These are phyloP conservation scores for Scheffersomyces parashehatae DNA, from an alignment of 1,139 yeast species.

Conservation along the genomic window DNA sequence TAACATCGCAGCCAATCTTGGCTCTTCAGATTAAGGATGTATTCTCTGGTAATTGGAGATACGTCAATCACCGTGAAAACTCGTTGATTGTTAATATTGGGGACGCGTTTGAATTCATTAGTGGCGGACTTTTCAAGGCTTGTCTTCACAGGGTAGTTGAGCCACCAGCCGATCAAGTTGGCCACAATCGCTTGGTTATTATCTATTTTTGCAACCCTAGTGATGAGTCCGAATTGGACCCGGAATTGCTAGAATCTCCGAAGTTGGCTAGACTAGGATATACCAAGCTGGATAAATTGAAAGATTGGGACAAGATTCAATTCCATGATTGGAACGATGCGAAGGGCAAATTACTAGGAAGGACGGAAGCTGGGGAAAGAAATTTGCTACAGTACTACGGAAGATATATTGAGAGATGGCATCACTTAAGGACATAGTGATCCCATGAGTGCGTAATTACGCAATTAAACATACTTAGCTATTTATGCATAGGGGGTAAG, in stretches of 20 bases:
- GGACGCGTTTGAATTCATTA: conserved; percentile 48
- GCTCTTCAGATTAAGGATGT: conserved; percentile 51
- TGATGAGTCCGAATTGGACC: conserved; percentile 33
- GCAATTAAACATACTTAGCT: too few species aligned
- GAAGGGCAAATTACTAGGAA: conserved; percentile 43
- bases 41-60: conserved; percentile 48
- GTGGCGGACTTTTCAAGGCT: conserved; percentile 51
- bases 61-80: conserved; percentile 45
- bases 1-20: conserved; percentile 50
- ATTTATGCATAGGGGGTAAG: too few species aligned
- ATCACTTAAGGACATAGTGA: conserved; percentile 14
- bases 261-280: conserved; percentile 33
- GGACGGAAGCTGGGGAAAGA: conserved; percentile 39
- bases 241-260: conserved; percentile 40
- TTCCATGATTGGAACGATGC: conserved; percentile 41
- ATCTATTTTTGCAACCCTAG: conserved; percentile 47
- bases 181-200: conserved; percentile 38
- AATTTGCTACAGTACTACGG: conserved; percentile 37
- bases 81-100: conserved; percentile 52
- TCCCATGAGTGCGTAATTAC: too few species aligned
- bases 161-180: conserved; percentile 45
- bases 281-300: conserved; percentile 23
- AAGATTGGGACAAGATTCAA: conserved; percentile 38
- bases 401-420: conserved; percentile 46
- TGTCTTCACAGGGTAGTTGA: conserved; percentile 48